These are phyloP conservation scores for Waitea zeae DNA, from an alignment of 1,284 basidiomycete genomes.

Conservation along the genomic window DNA sequence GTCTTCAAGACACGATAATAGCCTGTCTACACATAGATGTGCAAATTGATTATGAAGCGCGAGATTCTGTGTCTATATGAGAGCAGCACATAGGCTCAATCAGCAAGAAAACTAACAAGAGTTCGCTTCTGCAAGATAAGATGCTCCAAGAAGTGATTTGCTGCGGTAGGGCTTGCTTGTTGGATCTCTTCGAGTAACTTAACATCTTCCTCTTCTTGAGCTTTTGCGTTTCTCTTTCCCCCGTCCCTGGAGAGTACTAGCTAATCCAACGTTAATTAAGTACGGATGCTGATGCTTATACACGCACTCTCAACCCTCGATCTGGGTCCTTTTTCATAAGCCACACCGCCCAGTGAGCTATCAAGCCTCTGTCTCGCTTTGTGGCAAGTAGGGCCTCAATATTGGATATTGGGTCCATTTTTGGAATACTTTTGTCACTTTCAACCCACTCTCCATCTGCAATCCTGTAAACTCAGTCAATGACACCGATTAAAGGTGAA, in stretches of 20 bases:
- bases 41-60: constrained; percentile 46
- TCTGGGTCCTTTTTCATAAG: constrained; percentile 51
- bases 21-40: constrained; percentile 31
- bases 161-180: constrained; percentile 37
- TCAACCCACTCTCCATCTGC: constrained; percentile 48
- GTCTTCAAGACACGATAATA: constrained; percentile 28
- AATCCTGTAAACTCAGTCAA: constrained; percentile 27
- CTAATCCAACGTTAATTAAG: constrained; percentile 15
- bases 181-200: constrained; percentile 35
- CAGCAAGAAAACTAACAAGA: constrained; percentile 21
- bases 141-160: constrained; percentile 62
- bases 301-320: constrained; percentile 63
- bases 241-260: constrained; percentile 34
- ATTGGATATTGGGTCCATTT: constrained; percentile 44
- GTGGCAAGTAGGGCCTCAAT: constrained; percentile 49
- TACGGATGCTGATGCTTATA: no score
- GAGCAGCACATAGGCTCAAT: constrained; percentile 1
- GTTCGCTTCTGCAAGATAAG: constrained; percentile 57
- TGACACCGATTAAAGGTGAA: constrained; percentile 2
- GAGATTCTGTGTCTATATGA: constrained; percentile 24
- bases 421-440: constrained; percentile 35
- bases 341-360: constrained; percentile 71
- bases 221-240: constrained; percentile 27
- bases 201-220: constrained; percentile 32
- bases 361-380: constrained; percentile 40